Percentiles rank a stretch among this genome's conserved stretches.
These are phyloP conservation scores for Lanmaoa pseudosensibilis DNA, from an alignment of 768 basidiomycete species.

Conservation along the genomic window DNA sequence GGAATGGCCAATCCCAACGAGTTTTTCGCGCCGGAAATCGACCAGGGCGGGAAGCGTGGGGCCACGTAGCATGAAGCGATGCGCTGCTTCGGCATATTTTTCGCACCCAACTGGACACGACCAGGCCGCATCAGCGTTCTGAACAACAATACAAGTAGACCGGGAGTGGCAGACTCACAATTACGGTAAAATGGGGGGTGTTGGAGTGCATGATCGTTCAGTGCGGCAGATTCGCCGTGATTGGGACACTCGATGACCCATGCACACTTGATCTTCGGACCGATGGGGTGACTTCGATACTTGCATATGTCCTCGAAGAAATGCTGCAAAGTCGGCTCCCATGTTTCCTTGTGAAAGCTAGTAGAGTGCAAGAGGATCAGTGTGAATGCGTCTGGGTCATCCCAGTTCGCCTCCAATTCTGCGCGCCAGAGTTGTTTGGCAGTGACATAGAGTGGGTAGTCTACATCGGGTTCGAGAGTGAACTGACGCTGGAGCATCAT, in stretches of 20 bases:
- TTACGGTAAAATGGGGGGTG: constrained; percentile 43
- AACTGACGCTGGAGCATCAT: constrained; percentile 29
- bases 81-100: constrained; percentile 58
- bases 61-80: constrained; percentile 52
- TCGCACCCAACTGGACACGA: constrained; percentile 56
- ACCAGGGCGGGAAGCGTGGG: constrained; percentile 40
- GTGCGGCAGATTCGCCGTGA: constrained; percentile 58
- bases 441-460: constrained; percentile 50
- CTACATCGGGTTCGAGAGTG: constrained; percentile 38
- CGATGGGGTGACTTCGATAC: neutral
- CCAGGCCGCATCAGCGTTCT: neutral
- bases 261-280: constrained; percentile 38
- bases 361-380: constrained; percentile 67
- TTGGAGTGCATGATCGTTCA: constrained; percentile 52
- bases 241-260: constrained; percentile 75
- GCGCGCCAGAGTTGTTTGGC: constrained; percentile 59
- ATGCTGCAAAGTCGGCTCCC: constrained; percentile 58
- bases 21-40: constrained; percentile 48
- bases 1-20: constrained; percentile 70
- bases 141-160: neutral
- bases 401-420: constrained; percentile 36
- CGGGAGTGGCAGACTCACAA: constrained; percentile 37
- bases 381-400: constrained; percentile 48
- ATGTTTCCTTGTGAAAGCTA: constrained; percentile 74
- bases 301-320: constrained; percentile 40